Base-by-base conservation (phyloP, 768 basidiomycete species). In the Kwoniella botswanensis region DNA sequence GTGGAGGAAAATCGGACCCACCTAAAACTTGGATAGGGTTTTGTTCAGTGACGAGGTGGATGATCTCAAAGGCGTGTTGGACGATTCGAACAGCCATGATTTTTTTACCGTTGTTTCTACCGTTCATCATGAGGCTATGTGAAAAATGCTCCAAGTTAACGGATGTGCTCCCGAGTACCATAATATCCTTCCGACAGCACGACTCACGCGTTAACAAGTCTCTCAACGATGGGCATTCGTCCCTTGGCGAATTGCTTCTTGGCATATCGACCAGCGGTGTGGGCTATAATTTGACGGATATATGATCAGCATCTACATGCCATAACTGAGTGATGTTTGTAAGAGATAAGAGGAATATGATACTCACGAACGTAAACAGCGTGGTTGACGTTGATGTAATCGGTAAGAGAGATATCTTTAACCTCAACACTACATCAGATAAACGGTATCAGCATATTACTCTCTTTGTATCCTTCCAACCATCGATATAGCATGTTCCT, bases 221-320 rank as follows among this genome's bases (percentile, higher is more conserved):
- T 93, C 87, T 99, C 97, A 80, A 98, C 97, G 84, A 99, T 96
- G 83, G 97, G 97, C 97, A 99, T 99, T 85, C 97, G 93, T 5
- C 94, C 94, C 90, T 99, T 99, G 89, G 95, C 98, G 91, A 98
- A 99, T 86, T 98, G 95, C 88, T 98, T 98, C 88, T 95, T 95
- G 83, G 95, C 93, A 85, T 98, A 98, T 86, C 97, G 93, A 76
- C 97, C 97, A 75, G 96, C 95, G 72, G 97, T 99, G 89, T 99
- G 96, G 71, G 96, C 80, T 81, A 46, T 5, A 46, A 7, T 22
- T 17, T 13, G 17, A 42, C 1, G 21, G 3, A 58, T 3, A 22
- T 43, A 17, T 11, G 17, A 29, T 58, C 53, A 64, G 63, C 50
- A 21, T 43, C 41, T 4, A 42, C 21, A 64, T 52, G 46, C 41